These are phyloP conservation scores for Dendrobium huoshanense DNA, from an alignment of 106 monocot genomes.

Conservation along the genomic window DNA sequence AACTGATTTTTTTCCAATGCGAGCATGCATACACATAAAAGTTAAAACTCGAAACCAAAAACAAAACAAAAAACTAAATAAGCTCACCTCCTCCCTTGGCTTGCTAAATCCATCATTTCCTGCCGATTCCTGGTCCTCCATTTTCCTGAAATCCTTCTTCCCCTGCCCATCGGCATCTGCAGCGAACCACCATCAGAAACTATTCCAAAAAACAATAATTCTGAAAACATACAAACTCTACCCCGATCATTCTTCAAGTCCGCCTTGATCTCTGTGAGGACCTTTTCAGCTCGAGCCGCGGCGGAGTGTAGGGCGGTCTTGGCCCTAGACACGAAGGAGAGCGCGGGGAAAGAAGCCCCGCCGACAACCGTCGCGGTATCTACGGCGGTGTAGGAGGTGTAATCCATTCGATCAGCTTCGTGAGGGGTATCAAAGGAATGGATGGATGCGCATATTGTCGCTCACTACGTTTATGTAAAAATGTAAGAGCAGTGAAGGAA, in stretches of 20 bases:
- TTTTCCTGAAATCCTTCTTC: slow-evolving; percentile 21
- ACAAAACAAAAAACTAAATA: neutral
- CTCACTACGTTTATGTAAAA: neutral
- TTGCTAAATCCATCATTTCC: slow-evolving; percentile 2
- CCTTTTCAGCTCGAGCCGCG: slow-evolving; percentile 67
- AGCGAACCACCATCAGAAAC: slow-evolving; percentile 7
- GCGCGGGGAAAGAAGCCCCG: slow-evolving; percentile 9
- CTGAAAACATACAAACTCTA: neutral
- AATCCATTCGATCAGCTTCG: slow-evolving; percentile 7
- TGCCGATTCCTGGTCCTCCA: slow-evolving; percentile 18
- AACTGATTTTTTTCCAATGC: neutral
- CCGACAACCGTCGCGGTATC: slow-evolving; percentile 4
- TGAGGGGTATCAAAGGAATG: neutral
- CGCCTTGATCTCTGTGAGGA: slow-evolving; percentile 67
- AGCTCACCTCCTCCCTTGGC: slow-evolving; percentile 20
- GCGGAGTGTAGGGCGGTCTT: slow-evolving; percentile 71
- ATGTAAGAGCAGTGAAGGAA: neutral
- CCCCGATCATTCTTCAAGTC: slow-evolving; percentile 56
- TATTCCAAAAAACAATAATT: neutral
- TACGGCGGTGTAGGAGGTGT: neutral
- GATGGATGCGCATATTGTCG: slow-evolving; percentile 5
- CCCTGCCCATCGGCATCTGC: slow-evolving; percentile 26
- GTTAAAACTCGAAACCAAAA: neutral
- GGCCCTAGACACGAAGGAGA: slow-evolving; percentile 67
- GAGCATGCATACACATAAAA: neutral